Base-by-base conservation (phyloP, 2,329 filamentous ascomycete genomes). In the Fusarium armeniacum region DNA sequence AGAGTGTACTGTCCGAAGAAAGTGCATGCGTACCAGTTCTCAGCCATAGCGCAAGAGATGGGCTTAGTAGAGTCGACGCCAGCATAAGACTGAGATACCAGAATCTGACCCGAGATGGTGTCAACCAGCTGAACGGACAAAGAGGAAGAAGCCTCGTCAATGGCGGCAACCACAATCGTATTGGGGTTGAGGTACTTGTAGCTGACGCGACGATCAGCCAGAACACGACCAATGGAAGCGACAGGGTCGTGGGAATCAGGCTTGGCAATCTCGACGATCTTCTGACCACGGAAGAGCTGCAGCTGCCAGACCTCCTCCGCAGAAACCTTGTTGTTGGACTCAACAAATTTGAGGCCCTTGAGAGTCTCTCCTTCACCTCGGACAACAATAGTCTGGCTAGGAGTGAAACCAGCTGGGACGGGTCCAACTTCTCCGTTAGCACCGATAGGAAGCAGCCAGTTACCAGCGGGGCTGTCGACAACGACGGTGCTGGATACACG, bases 121-220 rank as follows among this genome's bases (percentile, higher is more conserved):
- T 99, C 94, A 16, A 99, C 79, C 13, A 98, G 84, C 75, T 95
- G 94, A 67, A 97, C 85, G 0, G 89, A 90, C 10, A 93, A 88
- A 1, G 85, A 85, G 5, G 83, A 85, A 4, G 84, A 76, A 13
- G 83, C 81, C 24, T 90, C 86, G 35, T 91, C 85, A 4, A 90
- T 81, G 2, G 92, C 85, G 2, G 92, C 92, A 46, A 97, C 84
- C 1, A 98, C 86, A 4, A 94, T 84, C 9, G 93, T 87, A 80
- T 97, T 98, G 1, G 93, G 89, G 81, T 97, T 97, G 41, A 99
- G 83, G 78, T 98, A 98, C 82, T 99, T 99, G 88, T 99, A 99
- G 68, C 95, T 87, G 49, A 99, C 96, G n/a, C 90, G 90, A 44
- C 96, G 89, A 76, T 99, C 92, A 28, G 94, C 94, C 24, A 99